Conservation (phyloP, 139 green algal genomes). For the Asterochloris sp. region DNA sequence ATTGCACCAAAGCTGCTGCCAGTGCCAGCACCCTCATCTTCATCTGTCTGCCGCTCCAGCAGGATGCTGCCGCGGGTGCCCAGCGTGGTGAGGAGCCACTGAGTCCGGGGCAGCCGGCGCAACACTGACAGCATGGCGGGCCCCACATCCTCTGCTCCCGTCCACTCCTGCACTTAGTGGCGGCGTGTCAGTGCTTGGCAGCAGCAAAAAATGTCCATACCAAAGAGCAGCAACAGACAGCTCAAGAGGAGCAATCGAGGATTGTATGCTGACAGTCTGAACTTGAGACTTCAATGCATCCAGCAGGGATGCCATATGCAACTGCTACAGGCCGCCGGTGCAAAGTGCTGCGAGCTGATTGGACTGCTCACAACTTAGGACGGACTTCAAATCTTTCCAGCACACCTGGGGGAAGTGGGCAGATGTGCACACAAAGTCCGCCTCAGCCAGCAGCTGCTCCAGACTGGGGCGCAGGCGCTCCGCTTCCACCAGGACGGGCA, state of each 20-base stretch:
- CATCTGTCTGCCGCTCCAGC: slow-evolving; percentile 40
- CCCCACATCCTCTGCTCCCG: slow-evolving; percentile 48
- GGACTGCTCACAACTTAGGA: neutral
- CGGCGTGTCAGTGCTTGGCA: no score
- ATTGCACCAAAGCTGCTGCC: no score
- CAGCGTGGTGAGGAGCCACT: slow-evolving; percentile 65
- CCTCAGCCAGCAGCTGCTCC: slow-evolving; percentile 69
- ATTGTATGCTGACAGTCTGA: no score
- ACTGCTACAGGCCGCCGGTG: no score
- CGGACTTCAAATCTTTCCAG: neutral
- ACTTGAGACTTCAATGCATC: no score
- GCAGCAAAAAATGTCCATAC: no score
- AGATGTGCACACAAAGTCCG: slow-evolving; percentile 84
- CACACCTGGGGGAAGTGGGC: slow-evolving; percentile 74
- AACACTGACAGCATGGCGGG: slow-evolving; percentile 68
- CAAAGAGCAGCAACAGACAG: no score
- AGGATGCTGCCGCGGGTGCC: slow-evolving; percentile 69
- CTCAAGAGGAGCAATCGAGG: no score
- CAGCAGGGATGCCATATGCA: no score
- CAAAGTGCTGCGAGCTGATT: neutral
- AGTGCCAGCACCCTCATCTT: no score
- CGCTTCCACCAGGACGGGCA: slow-evolving; percentile 86
- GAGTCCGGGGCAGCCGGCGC: slow-evolving; percentile 54
- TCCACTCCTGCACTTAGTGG: slow-evolving; percentile 48
- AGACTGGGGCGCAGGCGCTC: slow-evolving; percentile 79